phyloP scores from a whole-genome alignment of 805 yeast species.

The Kazachstania viticola region DNA sequence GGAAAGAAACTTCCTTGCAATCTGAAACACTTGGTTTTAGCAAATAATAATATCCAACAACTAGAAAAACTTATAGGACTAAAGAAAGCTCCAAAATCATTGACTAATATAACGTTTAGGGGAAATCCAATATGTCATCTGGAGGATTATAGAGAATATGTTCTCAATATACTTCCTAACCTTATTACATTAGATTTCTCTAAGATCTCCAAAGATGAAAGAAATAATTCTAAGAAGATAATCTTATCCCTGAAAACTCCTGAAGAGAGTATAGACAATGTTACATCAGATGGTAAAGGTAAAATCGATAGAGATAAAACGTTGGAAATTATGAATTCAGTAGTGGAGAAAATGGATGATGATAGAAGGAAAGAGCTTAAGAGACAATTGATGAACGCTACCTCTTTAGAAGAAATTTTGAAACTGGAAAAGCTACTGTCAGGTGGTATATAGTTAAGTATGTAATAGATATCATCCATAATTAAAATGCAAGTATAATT shows the following conservation, averaged over 20 bases:
- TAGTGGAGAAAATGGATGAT: constrained; percentile 37
- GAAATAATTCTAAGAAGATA: constrained; percentile 28
- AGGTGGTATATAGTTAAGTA: constrained; percentile 16
- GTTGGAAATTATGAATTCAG: constrained; percentile 26
- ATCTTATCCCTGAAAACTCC: too few species aligned
- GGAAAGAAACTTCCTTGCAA: constrained; percentile 20
- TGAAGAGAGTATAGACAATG: too few species aligned
- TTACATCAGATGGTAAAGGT: constrained; percentile 18
- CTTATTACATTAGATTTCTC: constrained; percentile 57
- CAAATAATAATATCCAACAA: constrained; percentile 43
- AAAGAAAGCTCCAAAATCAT: constrained; percentile 27
- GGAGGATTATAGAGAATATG: constrained; percentile 45
- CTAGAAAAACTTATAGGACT: constrained; percentile 37
- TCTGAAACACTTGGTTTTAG: constrained; percentile 38
- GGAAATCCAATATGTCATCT: constrained; percentile 47
- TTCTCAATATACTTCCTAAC: constrained; percentile 52
- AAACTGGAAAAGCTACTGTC: constrained; percentile 47
- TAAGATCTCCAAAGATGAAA: constrained; percentile 39
- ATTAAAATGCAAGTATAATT: too few species aligned
- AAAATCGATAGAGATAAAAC: constrained; percentile 22
- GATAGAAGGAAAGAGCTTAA: constrained; percentile 43
- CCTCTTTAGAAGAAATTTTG: constrained; percentile 64
- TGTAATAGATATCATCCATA: too few species aligned
- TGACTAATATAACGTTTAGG: constrained; percentile 38
- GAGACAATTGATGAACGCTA: constrained; percentile 46